phyloP scores from a whole-genome alignment of 495 filamentous ascomycete genomes.

The Penicillium cosmopolitanum region DNA sequence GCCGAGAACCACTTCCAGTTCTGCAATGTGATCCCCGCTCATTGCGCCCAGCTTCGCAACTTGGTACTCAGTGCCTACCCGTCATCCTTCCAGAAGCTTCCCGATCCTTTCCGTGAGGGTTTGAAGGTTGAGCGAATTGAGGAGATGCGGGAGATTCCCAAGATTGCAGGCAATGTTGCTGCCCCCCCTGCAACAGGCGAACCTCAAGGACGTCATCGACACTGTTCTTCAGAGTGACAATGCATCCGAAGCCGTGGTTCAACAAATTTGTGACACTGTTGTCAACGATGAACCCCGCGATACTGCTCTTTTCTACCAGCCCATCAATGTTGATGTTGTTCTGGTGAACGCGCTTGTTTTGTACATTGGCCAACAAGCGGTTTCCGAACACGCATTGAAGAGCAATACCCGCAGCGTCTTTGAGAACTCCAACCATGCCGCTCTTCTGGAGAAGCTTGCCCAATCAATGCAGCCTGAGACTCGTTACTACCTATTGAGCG shows the following conservation, averaged over 20 bases:
- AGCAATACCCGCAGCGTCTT: constrained; percentile 64
- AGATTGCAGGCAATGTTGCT: constrained; percentile 63
- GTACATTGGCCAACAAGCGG: constrained; percentile 76
- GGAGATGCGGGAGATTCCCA: constrained; percentile 70
- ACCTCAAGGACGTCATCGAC: constrained; percentile 71
- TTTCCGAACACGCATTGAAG: constrained; percentile 58
- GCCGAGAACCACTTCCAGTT: constrained; percentile 84
- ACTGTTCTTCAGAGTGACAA: constrained; percentile 61
- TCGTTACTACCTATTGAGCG: constrained; percentile 81
- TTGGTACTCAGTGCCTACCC: constrained; percentile 85
- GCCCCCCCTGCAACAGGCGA: constrained; percentile 58
- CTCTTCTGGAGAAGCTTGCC: constrained; percentile 73
- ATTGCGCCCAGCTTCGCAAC: constrained; percentile 88
- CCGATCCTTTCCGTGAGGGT: constrained; percentile 78
- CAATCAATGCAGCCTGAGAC: constrained; percentile 74
- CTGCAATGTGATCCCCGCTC: constrained; percentile 80
- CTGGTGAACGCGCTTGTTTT: constrained; percentile 82
- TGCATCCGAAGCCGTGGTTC: constrained; percentile 65
- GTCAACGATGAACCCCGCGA: constrained; percentile 55
- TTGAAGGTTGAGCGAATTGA: constrained; percentile 82
- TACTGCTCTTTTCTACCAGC: constrained; percentile 61
- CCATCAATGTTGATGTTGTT: constrained; percentile 66
- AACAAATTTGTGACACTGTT: constrained; percentile 70
- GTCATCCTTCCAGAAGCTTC: constrained; percentile 70
- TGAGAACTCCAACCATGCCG: constrained; percentile 71